Conservation (phyloP, 129 eudicot species). For the Cynara cardunculus region DNA sequence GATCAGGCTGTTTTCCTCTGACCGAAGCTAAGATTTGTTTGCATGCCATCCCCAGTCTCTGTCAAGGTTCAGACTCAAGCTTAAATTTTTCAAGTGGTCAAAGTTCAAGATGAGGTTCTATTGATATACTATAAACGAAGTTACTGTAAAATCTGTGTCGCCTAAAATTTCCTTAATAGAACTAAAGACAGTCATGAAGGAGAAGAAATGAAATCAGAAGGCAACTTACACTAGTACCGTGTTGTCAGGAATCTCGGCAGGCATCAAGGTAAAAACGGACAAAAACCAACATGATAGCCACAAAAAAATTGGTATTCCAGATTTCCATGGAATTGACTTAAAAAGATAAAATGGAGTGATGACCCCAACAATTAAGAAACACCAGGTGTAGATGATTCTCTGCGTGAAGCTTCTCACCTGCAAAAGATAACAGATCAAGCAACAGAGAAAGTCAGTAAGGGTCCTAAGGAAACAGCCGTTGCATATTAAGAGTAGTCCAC, state of each 20-base stretch:
- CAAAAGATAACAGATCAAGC: neutral
- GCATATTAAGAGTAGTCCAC: neutral
- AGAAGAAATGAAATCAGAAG: slow-evolving; percentile 10
- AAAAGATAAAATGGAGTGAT: slow-evolving; percentile 57
- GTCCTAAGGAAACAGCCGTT: neutral
- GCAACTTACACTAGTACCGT: slow-evolving; percentile 84
- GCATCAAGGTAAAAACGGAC: slow-evolving; percentile 93
- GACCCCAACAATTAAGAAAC: slow-evolving; percentile 67
- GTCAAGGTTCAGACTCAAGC: no score
- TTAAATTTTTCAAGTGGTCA: no score
- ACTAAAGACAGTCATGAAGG: neutral
- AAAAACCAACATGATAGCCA: slow-evolving; percentile 85
- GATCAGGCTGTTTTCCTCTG: no score
- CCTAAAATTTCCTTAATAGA: neutral
- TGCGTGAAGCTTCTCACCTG: slow-evolving; percentile 94
- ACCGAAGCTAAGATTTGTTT: no score
- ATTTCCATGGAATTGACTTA: slow-evolving; percentile 41
- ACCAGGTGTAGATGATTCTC: slow-evolving; percentile 87
- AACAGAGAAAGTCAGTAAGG: neutral
- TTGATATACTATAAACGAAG: no score
- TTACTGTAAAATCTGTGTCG: neutral
- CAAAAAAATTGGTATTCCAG: slow-evolving; percentile 54
- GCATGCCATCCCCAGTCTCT: no score
- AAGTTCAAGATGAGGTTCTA: no score
- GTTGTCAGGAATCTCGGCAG: slow-evolving; percentile 97